Base-by-base conservation (phyloP, 306 rosid genomes). In the Geum urbanum region DNA sequence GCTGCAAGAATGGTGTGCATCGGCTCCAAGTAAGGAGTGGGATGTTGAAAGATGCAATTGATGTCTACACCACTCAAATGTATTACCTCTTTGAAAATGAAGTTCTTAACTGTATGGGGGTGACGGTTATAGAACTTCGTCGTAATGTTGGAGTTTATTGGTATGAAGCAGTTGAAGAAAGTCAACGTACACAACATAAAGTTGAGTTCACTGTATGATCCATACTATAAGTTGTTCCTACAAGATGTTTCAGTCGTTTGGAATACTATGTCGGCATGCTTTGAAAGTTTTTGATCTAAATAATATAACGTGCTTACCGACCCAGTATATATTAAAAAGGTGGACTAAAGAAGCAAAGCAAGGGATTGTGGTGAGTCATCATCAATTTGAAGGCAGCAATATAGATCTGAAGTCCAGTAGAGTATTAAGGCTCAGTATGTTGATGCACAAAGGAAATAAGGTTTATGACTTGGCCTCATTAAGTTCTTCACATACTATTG, bases 291-390 rank as follows among this genome's bases (percentile, higher is more conserved):
- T 76, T 55, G 66, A 69, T 59, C 24, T 32, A 14, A 69, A 76
- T n/a, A 76, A 76, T 5, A 51, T 70, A n/a, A 60, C 66, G 18
- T 44, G 24, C 39, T 61, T 76, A 66, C 80, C 71, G 1, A 2
- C 49, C 9, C 65, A 76, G 35, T 69, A 76, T 39, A 14, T 76
- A 13, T 14, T 53, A 58, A 70, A 69, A 49, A 70, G 75, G 58
- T 76, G 80, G 80, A 76, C 75, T 19, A 76, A 70, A 63, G 51
- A 19, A 15, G 75, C 75, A 2, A 76, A 69, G 19, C 66, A 76
- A 19, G 66, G 71, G 39, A 60, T 50, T 48, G 61, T 35, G 43
- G 68, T 18, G 4, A 5, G 8, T 2, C 14, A 2, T 49, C n/a
- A 14, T 10, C 14, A 5, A 13, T 0, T 6, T 49, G 53, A 2